phyloP scores from a whole-genome alignment of 305 asterid genomes.

The Fraxinus velutina region DNA sequence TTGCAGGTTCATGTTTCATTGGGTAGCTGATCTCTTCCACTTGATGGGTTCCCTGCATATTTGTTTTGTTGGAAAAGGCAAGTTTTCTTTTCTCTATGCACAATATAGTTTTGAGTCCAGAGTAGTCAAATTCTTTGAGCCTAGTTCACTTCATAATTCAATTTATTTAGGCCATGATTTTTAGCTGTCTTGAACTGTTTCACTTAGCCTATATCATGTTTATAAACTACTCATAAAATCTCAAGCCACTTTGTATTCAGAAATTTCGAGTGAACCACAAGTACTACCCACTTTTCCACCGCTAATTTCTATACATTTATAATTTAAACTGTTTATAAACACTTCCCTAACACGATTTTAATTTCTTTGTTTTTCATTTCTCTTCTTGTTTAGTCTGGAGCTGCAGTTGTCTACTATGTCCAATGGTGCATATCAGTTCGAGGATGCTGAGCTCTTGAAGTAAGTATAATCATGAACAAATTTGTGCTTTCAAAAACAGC shows the following conservation, averaged over 20 bases:
- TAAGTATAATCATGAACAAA: conserved; percentile 30
- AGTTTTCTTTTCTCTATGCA: conserved; percentile 13
- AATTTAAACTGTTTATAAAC: background rate
- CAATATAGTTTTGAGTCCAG: background rate
- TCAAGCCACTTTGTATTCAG: background rate
- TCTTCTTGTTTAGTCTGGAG: conserved; percentile 23
- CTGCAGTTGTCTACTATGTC: conserved; percentile 20
- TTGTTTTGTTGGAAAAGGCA: conserved; percentile 17
- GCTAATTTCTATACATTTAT: background rate
- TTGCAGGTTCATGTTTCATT: conserved; percentile 18
- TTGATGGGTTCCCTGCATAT: conserved; percentile 20
- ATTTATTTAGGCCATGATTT: background rate
- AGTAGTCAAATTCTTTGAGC: background rate
- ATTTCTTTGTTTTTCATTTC: background rate
- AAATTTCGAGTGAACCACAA: background rate
- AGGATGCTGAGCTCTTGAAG: conserved; percentile 34
- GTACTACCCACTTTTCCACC: background rate
- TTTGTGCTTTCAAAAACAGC: background rate
- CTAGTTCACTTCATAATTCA: background rate
- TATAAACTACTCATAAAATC: background rate
- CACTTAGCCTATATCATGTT: background rate
- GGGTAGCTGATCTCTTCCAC: conserved; percentile 22
- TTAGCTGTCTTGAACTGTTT: background rate
- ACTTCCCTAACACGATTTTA: background rate
- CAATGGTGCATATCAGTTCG: conserved; percentile 20